These are phyloP conservation scores for Chlorella sp. DNA, from an alignment of 139 green algal species.

Conservation along the genomic window DNA sequence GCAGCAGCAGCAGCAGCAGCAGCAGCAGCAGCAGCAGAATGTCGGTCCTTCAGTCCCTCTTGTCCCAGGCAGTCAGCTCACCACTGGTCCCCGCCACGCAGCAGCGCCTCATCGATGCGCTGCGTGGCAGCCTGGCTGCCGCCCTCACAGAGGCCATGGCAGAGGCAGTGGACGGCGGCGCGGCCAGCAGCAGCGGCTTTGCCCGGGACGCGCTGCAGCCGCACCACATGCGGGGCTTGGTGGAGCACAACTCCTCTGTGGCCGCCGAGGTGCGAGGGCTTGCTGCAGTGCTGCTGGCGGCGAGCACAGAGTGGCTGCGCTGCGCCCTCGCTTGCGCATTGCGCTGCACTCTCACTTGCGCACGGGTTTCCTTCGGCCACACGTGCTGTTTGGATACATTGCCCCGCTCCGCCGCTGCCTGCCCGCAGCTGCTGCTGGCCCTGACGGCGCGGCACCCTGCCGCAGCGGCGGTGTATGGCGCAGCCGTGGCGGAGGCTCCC, in stretches of 20 bases:
- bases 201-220: neutral
- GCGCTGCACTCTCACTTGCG: too few species aligned
- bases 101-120: neutral
- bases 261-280: neutral
- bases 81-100: slow-evolving; percentile 15
- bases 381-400: too few species aligned
- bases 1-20: neutral
- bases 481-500: slow-evolving; percentile 6
- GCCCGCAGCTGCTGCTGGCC: slow-evolving; percentile 18
- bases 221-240: slow-evolving; percentile 1
- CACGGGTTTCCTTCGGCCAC: too few species aligned
- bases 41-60: neutral
- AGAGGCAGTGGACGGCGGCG: neutral
- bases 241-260: slow-evolving; percentile 16
- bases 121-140: neutral
- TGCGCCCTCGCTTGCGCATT: too few species aligned
- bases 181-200: neutral
- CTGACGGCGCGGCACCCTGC: neutral
- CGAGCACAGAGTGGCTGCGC: too few species aligned
- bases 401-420: neutral
- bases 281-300: neutral
- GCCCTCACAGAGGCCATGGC: neutral
- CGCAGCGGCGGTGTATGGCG: neutral
- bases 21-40: neutral
- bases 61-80: neutral